Percentiles rank a stretch among this genome's conserved stretches.
Evolutionary conservation across 345 rosid genomes (phyloP).

Genomic region (Bretschneidera sinensis): DNA sequence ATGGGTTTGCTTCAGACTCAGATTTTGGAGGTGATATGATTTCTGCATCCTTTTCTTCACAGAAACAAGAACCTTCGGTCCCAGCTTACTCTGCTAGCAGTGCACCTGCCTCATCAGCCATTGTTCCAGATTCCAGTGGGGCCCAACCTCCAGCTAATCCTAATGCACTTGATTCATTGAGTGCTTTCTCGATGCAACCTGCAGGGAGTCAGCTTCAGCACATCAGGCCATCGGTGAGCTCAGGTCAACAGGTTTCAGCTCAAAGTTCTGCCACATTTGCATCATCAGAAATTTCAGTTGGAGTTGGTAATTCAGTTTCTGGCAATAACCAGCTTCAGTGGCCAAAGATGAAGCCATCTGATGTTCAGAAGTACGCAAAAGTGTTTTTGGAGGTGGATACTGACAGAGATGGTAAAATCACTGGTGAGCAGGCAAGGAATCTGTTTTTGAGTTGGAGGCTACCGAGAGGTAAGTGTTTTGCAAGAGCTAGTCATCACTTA

Average conservation of each 20-base stretch:
- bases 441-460: slow-evolving; percentile 95
- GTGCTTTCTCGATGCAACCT: slow-evolving; percentile 57
- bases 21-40: slow-evolving; percentile 53
- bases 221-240: slow-evolving; percentile 39
- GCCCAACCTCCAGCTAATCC: slow-evolving; percentile 51
- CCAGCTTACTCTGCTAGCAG: slow-evolving; percentile 40
- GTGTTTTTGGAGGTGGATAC: slow-evolving; percentile 92
- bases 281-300: slow-evolving; percentile 52
- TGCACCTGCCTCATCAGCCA: slow-evolving; percentile 35
- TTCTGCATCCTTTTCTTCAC: slow-evolving; percentile 42
- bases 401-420: slow-evolving; percentile 93
- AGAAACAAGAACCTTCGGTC: slow-evolving; percentile 43
- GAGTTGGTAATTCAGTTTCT: slow-evolving; percentile 44
- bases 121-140: slow-evolving; percentile 43
- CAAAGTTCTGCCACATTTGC: slow-evolving; percentile 44
- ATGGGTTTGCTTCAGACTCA: slow-evolving; percentile 39
- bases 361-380: slow-evolving; percentile 82
- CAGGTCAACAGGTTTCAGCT: slow-evolving; percentile 48
- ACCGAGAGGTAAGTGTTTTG: slow-evolving; percentile 69
- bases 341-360: slow-evolving; percentile 91
- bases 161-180: slow-evolving; percentile 62
- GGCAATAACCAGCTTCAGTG: slow-evolving; percentile 55
- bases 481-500: neutral
- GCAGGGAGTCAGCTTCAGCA: slow-evolving; percentile 50
- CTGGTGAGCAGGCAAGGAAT: slow-evolving; percentile 91